Base-by-base conservation (phyloP, 495 filamentous ascomycete genomes). In the Daldinia caldariorum region DNA sequence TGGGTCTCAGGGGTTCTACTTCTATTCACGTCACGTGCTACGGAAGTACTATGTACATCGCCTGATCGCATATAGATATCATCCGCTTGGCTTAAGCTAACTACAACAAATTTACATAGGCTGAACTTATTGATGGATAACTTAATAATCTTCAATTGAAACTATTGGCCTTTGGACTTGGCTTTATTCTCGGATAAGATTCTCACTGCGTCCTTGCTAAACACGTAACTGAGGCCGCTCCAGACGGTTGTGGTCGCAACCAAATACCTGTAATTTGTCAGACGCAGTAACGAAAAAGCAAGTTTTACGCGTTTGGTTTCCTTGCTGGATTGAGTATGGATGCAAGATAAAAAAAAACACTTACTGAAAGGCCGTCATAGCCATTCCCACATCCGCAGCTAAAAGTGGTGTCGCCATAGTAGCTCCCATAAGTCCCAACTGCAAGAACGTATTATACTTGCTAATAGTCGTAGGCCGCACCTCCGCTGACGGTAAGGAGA, bases 381-480 rank as follows among this genome's bases (percentile, higher is more conserved):
- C 79, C 38, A 79, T 72, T 14, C 79, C 81, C 53, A 93, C 74
- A 75, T 90, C 85, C 4, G 84, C 79, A 0, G 84, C 81, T 6
- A 93, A 45, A 5, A 97, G 78, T 6, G 93, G 93, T 63, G 91
- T 82, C 1, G 87, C 87, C 73, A 92, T 94, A 3, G 90, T 92
- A 35, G 86, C 82, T 6, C 92, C 93, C 71, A 97, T 90, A 57
- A 97, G 80, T 13, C 88, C 88, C 38, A 97, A 76, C 78, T 97
- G 93, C 74, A 96, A 74, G 1, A 89, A 89, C 0, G 93, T 97
- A 70, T 97, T 97, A 64, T 90, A 87, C 84, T 99, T 99, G 69
- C 91, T 95, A 69, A 99, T 92, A 14, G 83, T 87, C 0, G 95
- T 99, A 0, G 95, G 95, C 69, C 90, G 90, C 4, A 99, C 95